phyloP scores from a whole-genome alignment of 345 rosid species.

The Bruguiera sexangula region DNA sequence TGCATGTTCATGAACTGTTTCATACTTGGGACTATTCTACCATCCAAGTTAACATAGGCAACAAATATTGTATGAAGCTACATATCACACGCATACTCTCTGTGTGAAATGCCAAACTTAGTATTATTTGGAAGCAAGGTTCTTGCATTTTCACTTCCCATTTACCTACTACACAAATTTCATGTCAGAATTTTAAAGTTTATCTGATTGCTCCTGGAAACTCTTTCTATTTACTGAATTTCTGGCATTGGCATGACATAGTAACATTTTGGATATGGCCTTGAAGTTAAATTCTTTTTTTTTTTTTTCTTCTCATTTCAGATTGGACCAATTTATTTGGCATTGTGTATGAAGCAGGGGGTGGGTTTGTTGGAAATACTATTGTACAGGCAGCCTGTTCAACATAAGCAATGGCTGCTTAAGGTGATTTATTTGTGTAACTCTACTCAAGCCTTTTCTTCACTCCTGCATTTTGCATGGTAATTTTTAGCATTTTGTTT shows the following conservation, averaged over 20 bases:
- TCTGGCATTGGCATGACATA: no score
- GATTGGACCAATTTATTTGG: constrained; percentile 90
- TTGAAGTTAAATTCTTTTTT: not conserved
- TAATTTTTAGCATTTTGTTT: constrained; percentile 5
- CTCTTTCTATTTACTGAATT: no score
- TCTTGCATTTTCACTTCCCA: no score
- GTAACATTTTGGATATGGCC: no score
- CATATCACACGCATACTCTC: not conserved
- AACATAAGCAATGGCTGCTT: constrained; percentile 53
- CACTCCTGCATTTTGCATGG: not conserved
- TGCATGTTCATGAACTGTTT: not conserved
- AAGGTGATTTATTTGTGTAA: constrained; percentile 47
- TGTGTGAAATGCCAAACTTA: not conserved
- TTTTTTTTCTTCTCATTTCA: constrained; percentile 33
- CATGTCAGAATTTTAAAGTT: no score
- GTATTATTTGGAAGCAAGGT: not conserved
- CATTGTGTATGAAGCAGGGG: constrained; percentile 86
- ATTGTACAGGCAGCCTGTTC: constrained; percentile 74
- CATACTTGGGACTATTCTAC: not conserved
- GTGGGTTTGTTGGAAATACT: constrained; percentile 70
- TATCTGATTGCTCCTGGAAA: no score
- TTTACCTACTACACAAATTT: no score
- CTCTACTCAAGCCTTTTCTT: not conserved
- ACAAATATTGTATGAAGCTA: not conserved
- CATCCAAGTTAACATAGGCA: not conserved